Evolutionary conservation across 73 alveolate genomes (phyloP), one percentile per base, ranked within the genome.

Genomic region (Stentor coeruleus): DNA sequence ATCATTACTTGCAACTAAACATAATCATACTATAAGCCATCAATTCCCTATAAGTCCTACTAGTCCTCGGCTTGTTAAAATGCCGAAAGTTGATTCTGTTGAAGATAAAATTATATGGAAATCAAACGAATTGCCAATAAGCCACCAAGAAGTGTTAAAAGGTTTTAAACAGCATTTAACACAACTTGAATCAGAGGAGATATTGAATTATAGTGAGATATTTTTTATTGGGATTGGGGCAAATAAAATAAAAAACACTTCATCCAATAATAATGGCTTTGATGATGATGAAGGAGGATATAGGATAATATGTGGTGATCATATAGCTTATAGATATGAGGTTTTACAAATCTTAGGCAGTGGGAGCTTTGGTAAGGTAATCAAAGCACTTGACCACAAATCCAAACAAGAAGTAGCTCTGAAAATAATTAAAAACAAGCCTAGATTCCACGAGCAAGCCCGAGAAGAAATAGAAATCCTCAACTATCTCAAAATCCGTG

Each of bases 21-120:
- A 11, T 20, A 20, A 20, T 6, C 6, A 49, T 49, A 49, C 6
- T 20, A 6, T 20, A 11, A 11, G 28, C 20, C 66, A 49, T 6
- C 66, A 6, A 11, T 49, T 86, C 95, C 26, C 86, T 95, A 28
- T 84, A 93, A 74, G 81, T 84, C 38, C 81, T 90, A 3, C 77
- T 81, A 74, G 92, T 84, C 31, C 72, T 55, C n/a, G 96, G 88
- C 31, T 60, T 76, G 11, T 86, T 88, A 20, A 80, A 84, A n/a
- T 39, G 74, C 55, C 74, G 85, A 1, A 88, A 90, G 40, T 77
- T 86, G 3, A 86, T 89, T 58, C 74, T 80, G 75, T 81, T 85
- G 60, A 82, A 74, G 66, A 49, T 20, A 49, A 49, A 49, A 11
- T 20, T 49, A 11, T 49, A 49, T 49, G 66, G 66, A 49, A 49